phyloP scores from a whole-genome alignment of 441 rosid genomes.

The Manihot esculenta region DNA sequence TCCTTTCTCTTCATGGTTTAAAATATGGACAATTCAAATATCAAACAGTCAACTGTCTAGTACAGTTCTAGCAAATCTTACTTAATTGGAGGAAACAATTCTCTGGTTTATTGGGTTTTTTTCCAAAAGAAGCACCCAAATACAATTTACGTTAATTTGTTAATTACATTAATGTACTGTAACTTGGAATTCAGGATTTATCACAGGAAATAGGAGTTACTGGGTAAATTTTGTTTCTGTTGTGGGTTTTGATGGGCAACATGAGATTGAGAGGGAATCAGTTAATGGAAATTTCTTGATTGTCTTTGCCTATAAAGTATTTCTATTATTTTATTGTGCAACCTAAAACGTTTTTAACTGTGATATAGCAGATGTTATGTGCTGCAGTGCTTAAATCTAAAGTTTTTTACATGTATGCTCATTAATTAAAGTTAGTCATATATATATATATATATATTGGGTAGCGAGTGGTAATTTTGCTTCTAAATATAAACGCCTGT shows the following conservation, averaged over 20 bases:
- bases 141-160: neutral
- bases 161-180: neutral
- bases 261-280: neutral
- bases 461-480: neutral
- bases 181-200: neutral
- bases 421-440: neutral
- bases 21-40: no score
- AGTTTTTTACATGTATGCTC: neutral
- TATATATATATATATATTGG: no score
- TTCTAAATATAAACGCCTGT: neutral
- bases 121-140: neutral
- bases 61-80: neutral
- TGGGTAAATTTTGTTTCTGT: neutral
- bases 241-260: neutral
- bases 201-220: neutral
- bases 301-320: neutral
- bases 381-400: neutral
- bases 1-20: neutral
- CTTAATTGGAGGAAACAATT: neutral
- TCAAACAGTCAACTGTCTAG: no score
- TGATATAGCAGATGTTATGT: neutral
- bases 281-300: neutral
- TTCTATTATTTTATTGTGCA: neutral
- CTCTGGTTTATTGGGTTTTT: neutral
- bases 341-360: no score